phyloP scores from a whole-genome alignment of 2,329 filamentous ascomycete species.

The Clarireedia homoeocarpa region DNA sequence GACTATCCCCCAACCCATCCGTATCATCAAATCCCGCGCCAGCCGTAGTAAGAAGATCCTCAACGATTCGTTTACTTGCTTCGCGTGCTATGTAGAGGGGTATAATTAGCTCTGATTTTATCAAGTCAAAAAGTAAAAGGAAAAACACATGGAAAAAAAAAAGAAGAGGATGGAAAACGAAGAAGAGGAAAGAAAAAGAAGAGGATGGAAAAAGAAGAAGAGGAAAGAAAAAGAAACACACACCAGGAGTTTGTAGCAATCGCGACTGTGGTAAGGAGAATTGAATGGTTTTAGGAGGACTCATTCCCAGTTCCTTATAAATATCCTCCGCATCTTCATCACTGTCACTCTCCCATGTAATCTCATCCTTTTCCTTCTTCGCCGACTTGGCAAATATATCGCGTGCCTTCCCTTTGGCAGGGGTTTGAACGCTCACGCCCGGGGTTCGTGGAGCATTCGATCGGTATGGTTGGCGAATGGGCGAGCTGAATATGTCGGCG shows the following conservation, averaged over 20 bases:
- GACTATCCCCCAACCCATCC: slow-evolving; percentile 47
- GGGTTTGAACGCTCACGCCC: slow-evolving; percentile 80
- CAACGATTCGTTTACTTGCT: slow-evolving; percentile 73
- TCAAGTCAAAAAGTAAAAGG: background rate
- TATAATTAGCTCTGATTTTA: background rate
- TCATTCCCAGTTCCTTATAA: slow-evolving; percentile 60
- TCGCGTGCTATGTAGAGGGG: slow-evolving; percentile 53
- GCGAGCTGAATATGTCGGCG: slow-evolving; percentile 78
- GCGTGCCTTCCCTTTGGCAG: slow-evolving; percentile 44
- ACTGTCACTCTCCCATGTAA: slow-evolving; percentile 64
- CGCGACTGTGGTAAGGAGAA: slow-evolving; percentile 73
- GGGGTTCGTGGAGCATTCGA: slow-evolving; percentile 54
- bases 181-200: too few relatives aligned
- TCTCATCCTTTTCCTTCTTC: slow-evolving; percentile 41
- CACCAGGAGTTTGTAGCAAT: slow-evolving; percentile 72
- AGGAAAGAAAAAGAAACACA: slow-evolving; percentile 22
- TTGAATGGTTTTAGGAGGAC: slow-evolving; percentile 88
- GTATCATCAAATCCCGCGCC: slow-evolving; percentile 59
- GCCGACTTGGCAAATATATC: slow-evolving; percentile 37
- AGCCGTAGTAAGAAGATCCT: slow-evolving; percentile 69
- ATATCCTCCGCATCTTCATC: slow-evolving; percentile 50
- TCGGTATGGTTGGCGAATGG: slow-evolving; percentile 40
- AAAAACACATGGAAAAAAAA: too few relatives aligned
- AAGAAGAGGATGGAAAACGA: too few relatives aligned
- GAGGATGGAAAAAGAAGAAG: too few relatives aligned